Conservation (phyloP, 225 moss, liverwort and hornwort species). For the Rhytidiadelphus loreus region DNA sequence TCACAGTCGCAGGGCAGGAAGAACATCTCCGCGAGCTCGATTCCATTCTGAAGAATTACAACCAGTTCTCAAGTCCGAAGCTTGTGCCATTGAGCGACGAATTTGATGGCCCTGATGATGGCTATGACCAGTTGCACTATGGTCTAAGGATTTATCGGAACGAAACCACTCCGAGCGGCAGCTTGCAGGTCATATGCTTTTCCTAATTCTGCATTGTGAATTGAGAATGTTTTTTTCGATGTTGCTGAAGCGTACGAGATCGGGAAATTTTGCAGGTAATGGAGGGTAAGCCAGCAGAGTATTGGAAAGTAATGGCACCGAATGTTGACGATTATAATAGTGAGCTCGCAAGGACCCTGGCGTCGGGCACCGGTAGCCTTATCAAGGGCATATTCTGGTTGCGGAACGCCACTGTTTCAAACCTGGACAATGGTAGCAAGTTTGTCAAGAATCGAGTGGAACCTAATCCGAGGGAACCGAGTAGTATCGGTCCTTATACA, state of each 20-base stretch:
- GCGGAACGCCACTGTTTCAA: slow-evolving; percentile 52
- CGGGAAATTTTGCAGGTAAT: background rate
- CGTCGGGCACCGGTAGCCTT: slow-evolving; percentile 62
- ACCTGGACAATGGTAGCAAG: slow-evolving; percentile 36
- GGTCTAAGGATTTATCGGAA: background rate
- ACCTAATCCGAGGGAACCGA: slow-evolving; percentile 27
- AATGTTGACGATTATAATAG: slow-evolving; percentile 85
- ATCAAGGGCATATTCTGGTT: slow-evolving; percentile 90
- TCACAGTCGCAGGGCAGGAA: slow-evolving; percentile 27
- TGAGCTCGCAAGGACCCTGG: slow-evolving; percentile 55
- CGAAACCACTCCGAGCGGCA: slow-evolving; percentile 2
- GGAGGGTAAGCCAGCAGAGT: slow-evolving; percentile 29
- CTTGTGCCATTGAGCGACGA: slow-evolving; percentile 21
- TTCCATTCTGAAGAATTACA: slow-evolving; percentile 42
- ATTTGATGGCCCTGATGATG: background rate
- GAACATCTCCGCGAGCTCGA: slow-evolving; percentile 43
- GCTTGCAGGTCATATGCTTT: background rate
- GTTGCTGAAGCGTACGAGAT: background rate
- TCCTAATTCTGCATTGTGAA: background rate
- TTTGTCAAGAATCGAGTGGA: slow-evolving; percentile 33
- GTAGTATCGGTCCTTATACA: slow-evolving; percentile 35
- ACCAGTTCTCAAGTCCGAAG: slow-evolving; percentile 58
- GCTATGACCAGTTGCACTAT: background rate
- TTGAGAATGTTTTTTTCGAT: background rate
- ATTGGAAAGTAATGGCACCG: slow-evolving; percentile 76